Base-by-base conservation (phyloP, 2,329 filamentous ascomycete genomes). In the Ophioceras dolichostomum region DNA sequence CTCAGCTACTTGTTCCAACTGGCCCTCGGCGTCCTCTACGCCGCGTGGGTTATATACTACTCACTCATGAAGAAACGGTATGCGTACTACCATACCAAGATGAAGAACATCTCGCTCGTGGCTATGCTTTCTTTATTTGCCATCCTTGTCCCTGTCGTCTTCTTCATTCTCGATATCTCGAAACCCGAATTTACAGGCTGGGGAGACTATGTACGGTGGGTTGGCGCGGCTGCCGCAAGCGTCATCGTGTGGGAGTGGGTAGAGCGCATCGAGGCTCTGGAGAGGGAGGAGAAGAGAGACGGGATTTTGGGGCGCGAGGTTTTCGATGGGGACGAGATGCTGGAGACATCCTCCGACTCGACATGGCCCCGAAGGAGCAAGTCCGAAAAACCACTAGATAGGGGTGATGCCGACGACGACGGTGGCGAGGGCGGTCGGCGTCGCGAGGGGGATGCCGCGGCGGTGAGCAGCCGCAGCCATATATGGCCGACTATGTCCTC, bases 211-310 rank as follows among this genome's bases (percentile, higher is more conserved):
- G 88, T 94, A 32, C 71, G 87, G 50, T 95, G 88, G 88, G 88
- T 94, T n/a, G 88, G 88, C 34, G 87, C 87, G 1, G 87, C 88
- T 0, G 87, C 87, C 2, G 88, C 88, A 20, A 94, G 86, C 59
- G 88, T 94, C n/a, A 84, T 94, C 17, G 88, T 95, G 2, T 95
- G 88, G 88, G 88, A 95, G 58, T 95, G 88, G 88, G 88, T 95
- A 3, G 88, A 95, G 58, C 74, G 88, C 19, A 95, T 95, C 34
- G 88, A 95, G 56, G 85, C 87, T 0, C 59, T 94, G 43, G 88
- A 95, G 61, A 76, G 88, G 47, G 87, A 94, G 56, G 87, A 94
- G 55, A 86, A 88, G 59, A 94, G 93, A 58, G 87, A 94, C 48
- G 88, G 88, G 1, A 93, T 95, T 39, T 62, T 95, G 2, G 88